phyloP scores from a whole-genome alignment of 805 yeast genomes.

The Lipomyces spencermartinsiae region DNA sequence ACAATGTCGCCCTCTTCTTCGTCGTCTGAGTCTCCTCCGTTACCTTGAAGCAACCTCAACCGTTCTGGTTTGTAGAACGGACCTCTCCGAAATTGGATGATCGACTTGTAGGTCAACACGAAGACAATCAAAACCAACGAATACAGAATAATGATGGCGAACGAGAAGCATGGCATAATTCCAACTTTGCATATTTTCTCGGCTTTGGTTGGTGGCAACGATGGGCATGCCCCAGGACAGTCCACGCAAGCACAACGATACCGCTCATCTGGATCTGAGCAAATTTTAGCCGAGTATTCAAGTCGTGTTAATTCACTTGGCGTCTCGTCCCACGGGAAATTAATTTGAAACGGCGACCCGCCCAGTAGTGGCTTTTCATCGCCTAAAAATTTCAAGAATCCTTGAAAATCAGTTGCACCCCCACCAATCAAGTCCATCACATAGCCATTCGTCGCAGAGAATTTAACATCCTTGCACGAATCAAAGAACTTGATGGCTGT shows the following conservation, averaged over 20 bases:
- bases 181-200: slow-evolving; percentile 60
- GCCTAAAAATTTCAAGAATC: slow-evolving; percentile 86
- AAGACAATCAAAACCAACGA: slow-evolving; percentile 43
- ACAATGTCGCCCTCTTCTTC: slow-evolving; percentile 46
- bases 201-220: slow-evolving; percentile 52
- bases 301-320: slow-evolving; percentile 29
- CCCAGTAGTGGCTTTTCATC: slow-evolving; percentile 93
- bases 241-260: slow-evolving; percentile 91
- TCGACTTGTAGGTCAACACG: slow-evolving; percentile 27
- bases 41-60: slow-evolving; percentile 54
- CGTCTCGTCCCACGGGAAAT: slow-evolving; percentile 61
- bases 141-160: slow-evolving; percentile 63
- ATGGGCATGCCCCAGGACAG: slow-evolving; percentile 82
- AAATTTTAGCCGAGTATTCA: slow-evolving; percentile 46
- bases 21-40: slow-evolving; percentile 44
- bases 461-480: slow-evolving; percentile 87
- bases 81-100: slow-evolving; percentile 21
- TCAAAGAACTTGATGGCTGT: slow-evolving; percentile 74
- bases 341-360: slow-evolving; percentile 94
- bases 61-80: slow-evolving; percentile 37
- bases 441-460: slow-evolving; percentile 91
- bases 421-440: slow-evolving; percentile 98
- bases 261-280: slow-evolving; percentile 61
- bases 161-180: slow-evolving; percentile 73
- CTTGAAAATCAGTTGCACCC: slow-evolving; percentile 78